Evolutionary conservation across 2,329 filamentous ascomycete genomes (phyloP).

Genomic region (Pestalotiopsis sp.): DNA sequence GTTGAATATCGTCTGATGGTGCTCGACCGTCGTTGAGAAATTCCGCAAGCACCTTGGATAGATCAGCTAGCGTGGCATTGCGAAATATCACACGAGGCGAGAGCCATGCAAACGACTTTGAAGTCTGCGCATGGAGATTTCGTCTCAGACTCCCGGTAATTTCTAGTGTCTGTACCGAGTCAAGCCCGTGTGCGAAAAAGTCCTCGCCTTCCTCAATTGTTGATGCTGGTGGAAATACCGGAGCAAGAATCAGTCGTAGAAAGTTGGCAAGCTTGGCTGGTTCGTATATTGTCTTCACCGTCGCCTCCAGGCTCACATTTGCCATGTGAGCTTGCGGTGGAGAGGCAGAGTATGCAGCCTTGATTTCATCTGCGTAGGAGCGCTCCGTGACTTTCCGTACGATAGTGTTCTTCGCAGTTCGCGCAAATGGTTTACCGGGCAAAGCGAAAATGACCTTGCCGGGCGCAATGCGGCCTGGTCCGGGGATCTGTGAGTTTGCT

Average conservation of each 20-base stretch:
- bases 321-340: background rate
- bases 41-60: background rate
- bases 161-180: conserved; percentile 15
- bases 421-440: conserved; percentile 3
- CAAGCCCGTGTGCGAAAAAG: conserved; percentile 15
- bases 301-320: background rate
- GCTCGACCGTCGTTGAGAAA: background rate
- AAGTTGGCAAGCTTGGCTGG: background rate
- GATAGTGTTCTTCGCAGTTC: conserved; percentile 9
- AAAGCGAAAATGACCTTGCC: conserved; percentile 2
- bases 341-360: background rate
- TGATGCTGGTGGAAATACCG: background rate
- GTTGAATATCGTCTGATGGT: background rate
- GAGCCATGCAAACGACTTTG: conserved; percentile 1
- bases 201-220: conserved; percentile 14
- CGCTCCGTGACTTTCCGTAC: conserved; percentile 6
- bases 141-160: conserved; percentile 12
- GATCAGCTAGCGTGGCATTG: background rate
- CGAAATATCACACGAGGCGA: background rate
- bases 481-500: background rate
- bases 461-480: background rate
- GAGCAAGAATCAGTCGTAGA: background rate
- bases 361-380: conserved; percentile 5
- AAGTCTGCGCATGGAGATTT: conserved; percentile 3
- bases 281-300: background rate